phyloP scores from a whole-genome alignment of 306 rosid species.

The Astragalus membranaceus region DNA sequence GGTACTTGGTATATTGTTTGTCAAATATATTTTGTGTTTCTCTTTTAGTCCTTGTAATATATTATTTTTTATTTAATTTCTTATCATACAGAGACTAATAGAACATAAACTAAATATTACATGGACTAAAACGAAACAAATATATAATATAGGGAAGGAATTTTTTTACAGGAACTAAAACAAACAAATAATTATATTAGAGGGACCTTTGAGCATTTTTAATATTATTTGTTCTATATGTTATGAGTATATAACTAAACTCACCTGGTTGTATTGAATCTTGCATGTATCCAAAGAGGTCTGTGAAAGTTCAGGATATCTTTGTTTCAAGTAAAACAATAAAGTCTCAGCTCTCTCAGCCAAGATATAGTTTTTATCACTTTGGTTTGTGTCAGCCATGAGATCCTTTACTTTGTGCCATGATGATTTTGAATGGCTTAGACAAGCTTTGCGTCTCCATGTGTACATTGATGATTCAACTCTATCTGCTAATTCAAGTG shows the following conservation, averaged over 20 bases:
- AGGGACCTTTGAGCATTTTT: neutral
- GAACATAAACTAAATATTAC: no score
- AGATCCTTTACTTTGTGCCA: constrained; percentile 84
- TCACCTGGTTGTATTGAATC: constrained; percentile 78
- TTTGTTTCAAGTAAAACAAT: constrained; percentile 72
- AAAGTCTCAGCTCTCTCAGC: constrained; percentile 84
- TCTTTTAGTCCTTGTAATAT: no score
- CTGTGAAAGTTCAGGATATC: constrained; percentile 87
- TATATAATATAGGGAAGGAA: no score
- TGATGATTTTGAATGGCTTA: constrained; percentile 76
- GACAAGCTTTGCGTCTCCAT: constrained; percentile 89
- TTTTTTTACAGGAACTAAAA: no score
- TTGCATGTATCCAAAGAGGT: constrained; percentile 89
- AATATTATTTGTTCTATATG: neutral
- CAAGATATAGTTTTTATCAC: constrained; percentile 66
- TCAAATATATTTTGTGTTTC: no score
- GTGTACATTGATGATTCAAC: constrained; percentile 95
- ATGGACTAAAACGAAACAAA: no score
- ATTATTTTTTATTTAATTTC: no score
- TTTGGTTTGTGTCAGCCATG: constrained; percentile 52
- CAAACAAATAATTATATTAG: no score
- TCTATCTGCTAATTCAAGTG: constrained; percentile 76
- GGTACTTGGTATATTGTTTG: no score
- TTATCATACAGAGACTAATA: no score
- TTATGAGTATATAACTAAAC: neutral